A percentile compares a stretch with the other conserved stretches of the same genome.
Conservation (phyloP, 2,329 filamentous ascomycete genomes). For the Paracamarosporium sp. region DNA sequence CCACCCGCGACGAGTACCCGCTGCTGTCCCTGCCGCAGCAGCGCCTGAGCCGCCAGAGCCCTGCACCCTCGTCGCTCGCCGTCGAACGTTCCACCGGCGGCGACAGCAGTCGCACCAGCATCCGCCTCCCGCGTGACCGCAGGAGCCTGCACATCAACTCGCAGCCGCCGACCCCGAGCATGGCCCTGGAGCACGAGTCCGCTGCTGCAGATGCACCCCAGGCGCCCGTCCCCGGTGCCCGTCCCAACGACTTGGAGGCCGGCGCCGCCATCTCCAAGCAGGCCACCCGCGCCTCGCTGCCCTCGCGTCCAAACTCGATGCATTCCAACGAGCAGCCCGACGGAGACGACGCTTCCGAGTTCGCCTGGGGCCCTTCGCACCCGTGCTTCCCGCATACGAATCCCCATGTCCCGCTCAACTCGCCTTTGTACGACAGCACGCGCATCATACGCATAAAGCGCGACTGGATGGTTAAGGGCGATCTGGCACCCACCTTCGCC, state of each 20-base stretch:
- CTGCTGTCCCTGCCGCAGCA: conserved; percentile 65
- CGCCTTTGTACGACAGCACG: conserved; percentile 76
- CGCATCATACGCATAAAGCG: conserved; percentile 89
- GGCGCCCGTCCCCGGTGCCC: conserved; percentile 18
- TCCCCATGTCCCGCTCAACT: conserved; percentile 82
- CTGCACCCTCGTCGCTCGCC: conserved; percentile 40
- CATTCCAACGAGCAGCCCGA: conserved; percentile 61
- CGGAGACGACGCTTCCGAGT: conserved; percentile 55
- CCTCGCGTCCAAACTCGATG: conserved; percentile 36
- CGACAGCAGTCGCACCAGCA: conserved; percentile 59
- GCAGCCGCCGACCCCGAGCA: conserved; percentile 34
- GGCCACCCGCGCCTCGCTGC: conserved; percentile 31
- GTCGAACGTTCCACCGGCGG: conserved; percentile 50
- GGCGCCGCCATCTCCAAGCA: conserved; percentile 14
- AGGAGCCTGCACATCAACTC: conserved; percentile 32
- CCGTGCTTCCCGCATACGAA: conserved; percentile 95
- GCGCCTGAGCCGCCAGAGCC: conserved; percentile 60
- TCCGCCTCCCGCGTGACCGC: conserved; percentile 55
- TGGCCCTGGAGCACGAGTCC: conserved; percentile 28
- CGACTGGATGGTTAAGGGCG: conserved; percentile 89
- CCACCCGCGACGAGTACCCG: conserved; percentile 60
- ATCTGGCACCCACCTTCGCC: conserved; percentile 90
- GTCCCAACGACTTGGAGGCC: conserved; percentile 33
- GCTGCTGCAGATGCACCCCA: conserved; percentile 17
- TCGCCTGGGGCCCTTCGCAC: conserved; percentile 91